phyloP scores from a whole-genome alignment of 441 rosid species.

The Populus hybrid region DNA sequence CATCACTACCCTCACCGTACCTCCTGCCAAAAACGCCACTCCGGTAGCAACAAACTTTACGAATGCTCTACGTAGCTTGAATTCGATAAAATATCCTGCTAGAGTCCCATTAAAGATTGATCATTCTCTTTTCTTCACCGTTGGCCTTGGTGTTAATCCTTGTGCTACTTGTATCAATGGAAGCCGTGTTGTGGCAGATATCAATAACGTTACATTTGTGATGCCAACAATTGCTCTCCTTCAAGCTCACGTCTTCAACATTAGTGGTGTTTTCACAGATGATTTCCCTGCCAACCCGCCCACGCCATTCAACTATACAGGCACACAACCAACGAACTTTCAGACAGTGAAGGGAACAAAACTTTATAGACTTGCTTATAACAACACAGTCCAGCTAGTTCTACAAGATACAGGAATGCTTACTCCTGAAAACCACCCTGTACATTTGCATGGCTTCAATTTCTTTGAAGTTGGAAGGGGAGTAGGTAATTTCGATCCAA shows the following conservation, averaged over 20 bases:
- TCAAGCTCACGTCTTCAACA: slow-evolving; percentile 74
- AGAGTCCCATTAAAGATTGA: slow-evolving; percentile 63
- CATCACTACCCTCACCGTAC: slow-evolving; percentile 39
- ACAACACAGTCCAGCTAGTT: slow-evolving; percentile 71
- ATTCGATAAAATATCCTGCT: slow-evolving; percentile 66
- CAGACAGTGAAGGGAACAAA: slow-evolving; percentile 62
- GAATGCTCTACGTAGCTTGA: slow-evolving; percentile 63
- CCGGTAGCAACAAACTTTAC: slow-evolving; percentile 45
- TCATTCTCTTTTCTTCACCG: slow-evolving; percentile 61
- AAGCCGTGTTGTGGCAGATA: slow-evolving; percentile 56
- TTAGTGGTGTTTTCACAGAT: slow-evolving; percentile 68
- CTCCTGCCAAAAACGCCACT: slow-evolving; percentile 78
- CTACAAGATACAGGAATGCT: slow-evolving; percentile 79
- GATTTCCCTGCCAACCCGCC: slow-evolving; percentile 75
- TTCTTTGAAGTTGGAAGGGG: slow-evolving; percentile 74
- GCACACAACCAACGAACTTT: slow-evolving; percentile 51
- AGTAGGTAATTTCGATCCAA: slow-evolving; percentile 63
- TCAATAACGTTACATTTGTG: slow-evolving; percentile 73
- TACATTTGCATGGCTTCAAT: slow-evolving; percentile 86
- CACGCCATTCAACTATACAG: slow-evolving; percentile 53
- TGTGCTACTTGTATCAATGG: slow-evolving; percentile 73
- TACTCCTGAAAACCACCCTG: slow-evolving; percentile 75
- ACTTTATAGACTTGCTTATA: slow-evolving; percentile 60
- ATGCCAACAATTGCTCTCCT: slow-evolving; percentile 81
- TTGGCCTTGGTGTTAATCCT: slow-evolving; percentile 63